These are phyloP conservation scores for Quercus berberidifolia DNA, from an alignment of 306 rosid species.

Conservation along the genomic window DNA sequence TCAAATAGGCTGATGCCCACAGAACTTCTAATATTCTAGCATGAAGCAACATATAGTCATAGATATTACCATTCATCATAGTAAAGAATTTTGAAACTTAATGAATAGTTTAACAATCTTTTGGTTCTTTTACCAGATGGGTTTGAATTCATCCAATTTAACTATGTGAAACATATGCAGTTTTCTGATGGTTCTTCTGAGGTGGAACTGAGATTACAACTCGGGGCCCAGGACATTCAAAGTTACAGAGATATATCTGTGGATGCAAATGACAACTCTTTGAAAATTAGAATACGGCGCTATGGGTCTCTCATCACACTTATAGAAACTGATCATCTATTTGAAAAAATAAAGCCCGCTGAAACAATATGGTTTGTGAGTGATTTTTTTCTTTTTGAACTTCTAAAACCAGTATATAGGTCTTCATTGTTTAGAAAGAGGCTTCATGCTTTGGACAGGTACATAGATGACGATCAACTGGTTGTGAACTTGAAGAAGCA, in stretches of 20 bases:
- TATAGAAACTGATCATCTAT: conserved; percentile 63
- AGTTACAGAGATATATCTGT: conserved; percentile 57
- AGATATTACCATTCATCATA: neutral
- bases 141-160: conserved; percentile 8
- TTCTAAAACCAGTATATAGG: neutral
- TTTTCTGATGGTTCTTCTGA: conserved; percentile 76
- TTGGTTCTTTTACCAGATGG: neutral
- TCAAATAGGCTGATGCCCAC: neutral
- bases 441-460: conserved; percentile 51
- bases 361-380: conserved; percentile 88
- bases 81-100: neutral
- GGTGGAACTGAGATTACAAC: conserved; percentile 68
- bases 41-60: neutral
- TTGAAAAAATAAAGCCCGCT: conserved; percentile 74
- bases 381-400: neutral
- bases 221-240: conserved; percentile 37
- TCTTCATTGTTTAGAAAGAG: conserved; percentile 10
- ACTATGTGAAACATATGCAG: conserved; percentile 46
- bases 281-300: conserved; percentile 48
- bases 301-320: conserved; percentile 63
- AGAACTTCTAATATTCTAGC: neutral
- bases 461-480: conserved; percentile 79
- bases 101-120: neutral
- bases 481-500: conserved; percentile 87
- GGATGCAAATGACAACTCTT: conserved; percentile 58